Evolutionary conservation across 2,329 filamentous ascomycete genomes (phyloP).

Genomic region (Fusarium denticulatum): DNA sequence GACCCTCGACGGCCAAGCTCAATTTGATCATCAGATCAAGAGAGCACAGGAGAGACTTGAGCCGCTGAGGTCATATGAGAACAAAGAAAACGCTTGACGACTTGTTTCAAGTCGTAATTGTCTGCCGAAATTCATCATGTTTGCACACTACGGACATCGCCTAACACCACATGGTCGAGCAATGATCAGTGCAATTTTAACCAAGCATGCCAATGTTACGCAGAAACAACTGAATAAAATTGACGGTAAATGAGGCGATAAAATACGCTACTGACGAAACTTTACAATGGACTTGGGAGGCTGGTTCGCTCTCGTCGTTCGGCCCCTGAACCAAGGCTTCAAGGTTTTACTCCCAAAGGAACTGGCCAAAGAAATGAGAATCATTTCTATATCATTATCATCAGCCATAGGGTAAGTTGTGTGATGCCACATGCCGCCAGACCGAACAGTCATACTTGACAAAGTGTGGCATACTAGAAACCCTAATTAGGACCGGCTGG

Average conservation of each 20-base stretch:
- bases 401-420: not conserved
- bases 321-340: not conserved
- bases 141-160: not conserved
- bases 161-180: not conserved
- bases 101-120: not conserved
- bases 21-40: not conserved
- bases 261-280: no score
- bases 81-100: not conserved
- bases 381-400: not conserved
- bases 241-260: not conserved
- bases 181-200: not conserved
- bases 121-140: not conserved
- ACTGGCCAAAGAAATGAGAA: not conserved
- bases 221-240: not conserved
- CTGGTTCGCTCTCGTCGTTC: not conserved
- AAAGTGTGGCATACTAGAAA: not conserved
- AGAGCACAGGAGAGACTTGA: not conserved
- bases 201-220: not conserved
- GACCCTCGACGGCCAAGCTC: not conserved
- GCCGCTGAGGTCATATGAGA: not conserved
- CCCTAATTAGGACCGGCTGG: slow-evolving; percentile 1
- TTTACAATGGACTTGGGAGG: not conserved
- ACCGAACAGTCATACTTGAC: slow-evolving; percentile 3
- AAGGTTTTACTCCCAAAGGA: not conserved
- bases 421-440: not conserved